These are phyloP conservation scores for Candida caryicola DNA, from an alignment of 805 yeast species.

Conservation along the genomic window DNA sequence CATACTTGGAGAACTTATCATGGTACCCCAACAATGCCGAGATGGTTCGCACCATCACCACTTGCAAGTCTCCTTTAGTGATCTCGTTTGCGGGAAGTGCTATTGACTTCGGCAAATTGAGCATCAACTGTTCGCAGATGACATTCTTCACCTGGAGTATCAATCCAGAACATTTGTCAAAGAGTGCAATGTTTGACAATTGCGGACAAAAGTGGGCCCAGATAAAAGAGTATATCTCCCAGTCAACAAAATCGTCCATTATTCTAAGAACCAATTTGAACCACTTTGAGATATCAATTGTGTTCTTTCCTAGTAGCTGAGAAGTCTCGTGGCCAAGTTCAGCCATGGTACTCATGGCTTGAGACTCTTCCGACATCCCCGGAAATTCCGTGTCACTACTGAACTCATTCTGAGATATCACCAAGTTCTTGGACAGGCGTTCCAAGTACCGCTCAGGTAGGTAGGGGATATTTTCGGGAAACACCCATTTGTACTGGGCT, in stretches of 20 bases:
- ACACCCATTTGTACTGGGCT: constrained; percentile 46
- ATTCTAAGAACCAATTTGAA: constrained; percentile 47
- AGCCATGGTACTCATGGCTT: no score
- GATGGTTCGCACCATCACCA: constrained; percentile 58
- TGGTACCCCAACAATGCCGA: constrained; percentile 65
- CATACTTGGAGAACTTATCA: constrained; percentile 48
- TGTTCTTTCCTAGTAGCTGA: background rate
- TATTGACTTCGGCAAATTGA: constrained; percentile 44
- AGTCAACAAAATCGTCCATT: constrained; percentile 52
- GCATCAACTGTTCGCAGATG: constrained; percentile 58
- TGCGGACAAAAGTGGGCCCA: constrained; percentile 73
- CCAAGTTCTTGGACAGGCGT: constrained; percentile 32
- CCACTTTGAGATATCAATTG: constrained; percentile 42
- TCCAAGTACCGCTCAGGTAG: constrained; percentile 45
- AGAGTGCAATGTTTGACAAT: constrained; percentile 54
- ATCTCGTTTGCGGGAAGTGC: constrained; percentile 37
- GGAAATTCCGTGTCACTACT: background rate
- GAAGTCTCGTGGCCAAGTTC: no score
- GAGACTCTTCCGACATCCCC: background rate
- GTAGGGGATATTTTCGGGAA: constrained; percentile 55
- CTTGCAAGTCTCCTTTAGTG: constrained; percentile 61
- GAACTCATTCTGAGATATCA: constrained; percentile 1
- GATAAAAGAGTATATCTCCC: constrained; percentile 70
- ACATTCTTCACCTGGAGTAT: constrained; percentile 42
- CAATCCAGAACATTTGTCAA: constrained; percentile 40